Conservation (phyloP, 805 yeast genomes). For the Candida nanaspora region DNA sequence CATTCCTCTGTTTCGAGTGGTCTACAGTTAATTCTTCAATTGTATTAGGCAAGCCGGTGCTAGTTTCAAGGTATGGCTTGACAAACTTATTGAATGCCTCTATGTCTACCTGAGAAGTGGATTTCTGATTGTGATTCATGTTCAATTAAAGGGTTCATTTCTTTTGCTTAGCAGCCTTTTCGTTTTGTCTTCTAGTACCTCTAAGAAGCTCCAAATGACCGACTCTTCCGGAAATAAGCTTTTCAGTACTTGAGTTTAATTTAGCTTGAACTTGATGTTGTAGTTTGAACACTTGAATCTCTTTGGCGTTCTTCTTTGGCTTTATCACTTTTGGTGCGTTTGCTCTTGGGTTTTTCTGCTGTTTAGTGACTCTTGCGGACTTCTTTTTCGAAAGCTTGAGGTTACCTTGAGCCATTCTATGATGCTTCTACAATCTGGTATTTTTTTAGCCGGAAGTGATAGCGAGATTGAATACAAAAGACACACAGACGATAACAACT, state of each 20-base stretch:
- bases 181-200: constrained; percentile 83
- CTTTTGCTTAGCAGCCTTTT: constrained; percentile 39
- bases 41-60: constrained; percentile 6
- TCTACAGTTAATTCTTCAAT: constrained; percentile 2
- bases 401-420: constrained; percentile 66
- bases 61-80: background rate
- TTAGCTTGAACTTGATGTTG: constrained; percentile 50
- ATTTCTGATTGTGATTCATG: too few relatives aligned
- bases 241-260: constrained; percentile 65
- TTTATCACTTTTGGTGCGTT: constrained; percentile 72
- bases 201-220: constrained; percentile 90
- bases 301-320: constrained; percentile 53
- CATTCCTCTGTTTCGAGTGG: constrained; percentile 1
- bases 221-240: constrained; percentile 77
- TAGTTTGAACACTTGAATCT: constrained; percentile 40
- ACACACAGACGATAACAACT: too few relatives aligned
- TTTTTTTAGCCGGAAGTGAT: too few relatives aligned
- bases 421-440: background rate
- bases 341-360: constrained; percentile 53
- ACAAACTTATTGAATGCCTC: background rate
- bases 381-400: constrained; percentile 45
- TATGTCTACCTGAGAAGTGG: background rate
- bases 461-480: background rate
- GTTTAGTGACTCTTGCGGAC: constrained; percentile 53
- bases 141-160: too few relatives aligned